A percentile compares a stretch with the other conserved stretches of the same genome.
Conservation (phyloP, 1,284 basidiomycete genomes). For the Mycena citricolor region DNA sequence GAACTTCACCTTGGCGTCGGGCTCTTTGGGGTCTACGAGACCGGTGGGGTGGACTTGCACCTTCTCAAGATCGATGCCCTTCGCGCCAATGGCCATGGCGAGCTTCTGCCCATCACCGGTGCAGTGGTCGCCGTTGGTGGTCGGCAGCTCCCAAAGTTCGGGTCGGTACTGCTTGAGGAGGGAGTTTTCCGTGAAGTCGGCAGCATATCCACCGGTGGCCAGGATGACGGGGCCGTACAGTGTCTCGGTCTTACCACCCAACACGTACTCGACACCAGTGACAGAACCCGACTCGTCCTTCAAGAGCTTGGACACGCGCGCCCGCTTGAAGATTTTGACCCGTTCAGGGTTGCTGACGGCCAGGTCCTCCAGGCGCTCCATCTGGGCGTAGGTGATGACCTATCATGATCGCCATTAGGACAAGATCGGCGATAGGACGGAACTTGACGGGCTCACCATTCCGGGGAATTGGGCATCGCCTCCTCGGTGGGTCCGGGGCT, state of each 20-base stretch:
- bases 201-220: constrained; percentile 97
- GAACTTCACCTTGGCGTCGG: constrained; percentile 92
- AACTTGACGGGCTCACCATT: constrained; percentile 54
- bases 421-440: constrained; percentile 13
- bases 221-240: constrained; percentile 92
- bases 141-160: constrained; percentile 89
- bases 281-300: constrained; percentile 80
- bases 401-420: too few species aligned
- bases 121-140: constrained; percentile 95
- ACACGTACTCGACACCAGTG: constrained; percentile 83
- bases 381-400: constrained; percentile 94
- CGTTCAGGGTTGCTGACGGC: constrained; percentile 82
- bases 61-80: constrained; percentile 93
- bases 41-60: constrained; percentile 98
- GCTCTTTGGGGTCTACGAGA: constrained; percentile 95
- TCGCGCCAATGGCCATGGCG: constrained; percentile 85
- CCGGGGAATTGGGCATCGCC: constrained; percentile 88
- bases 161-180: constrained; percentile 91
- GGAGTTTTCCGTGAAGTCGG: constrained; percentile 87
- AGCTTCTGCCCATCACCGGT: constrained; percentile 96
- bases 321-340: constrained; percentile 92
- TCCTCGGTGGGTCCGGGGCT: constrained; percentile 93
- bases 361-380: constrained; percentile 93
- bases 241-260: constrained; percentile 75
- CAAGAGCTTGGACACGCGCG: constrained; percentile 80